Evolutionary conservation across 2,329 filamentous ascomycete genomes (phyloP).

Genomic region (Pseudogymnoascus sp.): DNA sequence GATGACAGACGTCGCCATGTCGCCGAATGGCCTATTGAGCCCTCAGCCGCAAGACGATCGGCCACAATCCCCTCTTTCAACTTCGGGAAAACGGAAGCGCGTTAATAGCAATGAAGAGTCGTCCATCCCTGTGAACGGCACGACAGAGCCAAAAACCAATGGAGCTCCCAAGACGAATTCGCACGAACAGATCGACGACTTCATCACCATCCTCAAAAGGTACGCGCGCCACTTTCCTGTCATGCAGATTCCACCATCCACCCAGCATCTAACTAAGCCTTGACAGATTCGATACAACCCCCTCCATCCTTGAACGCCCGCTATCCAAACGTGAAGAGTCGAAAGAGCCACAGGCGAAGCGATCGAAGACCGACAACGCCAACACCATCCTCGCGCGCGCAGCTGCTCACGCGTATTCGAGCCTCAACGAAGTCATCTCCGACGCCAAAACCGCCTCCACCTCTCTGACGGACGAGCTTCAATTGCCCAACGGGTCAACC

Average conservation of each 20-base stretch:
- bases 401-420: slow-evolving; percentile 42
- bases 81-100: slow-evolving; percentile 49
- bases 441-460: slow-evolving; percentile 44
- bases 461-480: slow-evolving; percentile 40
- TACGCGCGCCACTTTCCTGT: slow-evolving; percentile 27
- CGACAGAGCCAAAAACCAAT: slow-evolving; percentile 16
- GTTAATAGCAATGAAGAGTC: slow-evolving; percentile 36
- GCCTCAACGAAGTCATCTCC: slow-evolving; percentile 55
- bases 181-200: slow-evolving; percentile 32
- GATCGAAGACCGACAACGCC: slow-evolving; percentile 44
- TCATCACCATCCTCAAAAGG: slow-evolving; percentile 36
- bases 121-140: slow-evolving; percentile 22
- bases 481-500: slow-evolving; percentile 27
- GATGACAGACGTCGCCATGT: slow-evolving; percentile 21
- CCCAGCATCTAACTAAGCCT: not conserved
- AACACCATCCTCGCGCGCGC: slow-evolving; percentile 34
- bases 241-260: not conserved
- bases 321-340: slow-evolving; percentile 36
- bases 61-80: slow-evolving; percentile 15
- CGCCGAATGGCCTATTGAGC: slow-evolving; percentile 35
- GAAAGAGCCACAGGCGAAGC: slow-evolving; percentile 49
- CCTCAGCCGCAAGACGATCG: slow-evolving; percentile 25
- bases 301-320: slow-evolving; percentile 46
- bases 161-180: slow-evolving; percentile 24
- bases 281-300: slow-evolving; percentile 43